phyloP scores from a whole-genome alignment of 129 eudicot genomes.

The Mikania micrantha region DNA sequence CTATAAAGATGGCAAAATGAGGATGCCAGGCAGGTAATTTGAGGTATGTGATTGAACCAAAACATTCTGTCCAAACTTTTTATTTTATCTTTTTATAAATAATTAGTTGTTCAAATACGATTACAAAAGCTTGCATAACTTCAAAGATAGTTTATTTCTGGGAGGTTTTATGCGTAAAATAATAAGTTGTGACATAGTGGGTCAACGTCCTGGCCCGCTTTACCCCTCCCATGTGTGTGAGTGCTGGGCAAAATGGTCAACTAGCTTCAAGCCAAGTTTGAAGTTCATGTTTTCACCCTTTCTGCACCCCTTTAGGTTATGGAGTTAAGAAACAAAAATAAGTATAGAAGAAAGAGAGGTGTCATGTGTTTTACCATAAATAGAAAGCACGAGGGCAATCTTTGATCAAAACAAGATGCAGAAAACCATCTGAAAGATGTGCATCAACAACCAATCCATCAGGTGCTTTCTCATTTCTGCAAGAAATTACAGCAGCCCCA shows the following conservation, averaged over 20 bases:
- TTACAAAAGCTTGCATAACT: background rate
- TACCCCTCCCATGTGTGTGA: background rate
- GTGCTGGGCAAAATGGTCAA: background rate
- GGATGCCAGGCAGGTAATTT: background rate
- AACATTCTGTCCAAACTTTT: background rate
- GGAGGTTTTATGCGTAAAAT: background rate
- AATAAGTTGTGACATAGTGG: too few species aligned
- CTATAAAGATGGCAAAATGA: background rate
- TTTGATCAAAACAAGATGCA: constrained; percentile 69
- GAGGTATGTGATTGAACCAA: background rate
- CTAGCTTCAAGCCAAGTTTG: background rate
- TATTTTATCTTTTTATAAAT: background rate
- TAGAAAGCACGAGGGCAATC: constrained; percentile 74
- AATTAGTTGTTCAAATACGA: background rate
- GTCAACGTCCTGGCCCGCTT: background rate
- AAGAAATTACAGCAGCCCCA: constrained; percentile 86
- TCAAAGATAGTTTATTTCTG: background rate
- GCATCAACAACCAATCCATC: constrained; percentile 89
- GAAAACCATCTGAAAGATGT: constrained; percentile 75
- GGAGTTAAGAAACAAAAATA: background rate
- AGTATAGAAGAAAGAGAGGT: background rate
- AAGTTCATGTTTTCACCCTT: background rate
- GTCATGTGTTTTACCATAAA: constrained; percentile 43
- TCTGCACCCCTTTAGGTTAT: background rate
- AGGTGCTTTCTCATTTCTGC: constrained; percentile 89